Evolutionary conservation across 352 stramenopile species (phyloP), one percentile per base, ranked within the genome.

Genomic region (Plasmopara halstedii): DNA sequence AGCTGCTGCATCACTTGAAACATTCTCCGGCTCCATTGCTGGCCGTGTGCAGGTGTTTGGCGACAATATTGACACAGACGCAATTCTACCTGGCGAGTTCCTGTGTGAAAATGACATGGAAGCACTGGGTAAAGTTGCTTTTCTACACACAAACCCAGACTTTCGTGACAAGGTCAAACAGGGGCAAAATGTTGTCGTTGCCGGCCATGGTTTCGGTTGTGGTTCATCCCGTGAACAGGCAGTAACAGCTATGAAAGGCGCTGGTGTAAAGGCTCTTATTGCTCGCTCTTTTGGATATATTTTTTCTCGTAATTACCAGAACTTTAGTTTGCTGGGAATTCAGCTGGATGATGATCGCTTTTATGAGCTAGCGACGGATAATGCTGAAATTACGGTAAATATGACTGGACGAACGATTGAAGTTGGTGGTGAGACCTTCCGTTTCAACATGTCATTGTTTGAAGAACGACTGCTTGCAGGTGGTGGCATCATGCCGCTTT

Each of bases 41-140:
- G 81, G 81, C 21, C 76, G 74, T 40, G 67, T 74, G 14, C 82
- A 90, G 46, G 74, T 89, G 10, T 93, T 90, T 57, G 79, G 76
- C n/a, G 82, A 93, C 67, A 93, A 93, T 54, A 90, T 93, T 22
- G 80, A 93, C 60, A 93, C 82, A 42, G 82, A 93, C 46, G 82
- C 79, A n/a, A 90, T 93, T 56, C 56, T 93, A 19, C 77, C 82
- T 1, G 81, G 76, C 19, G 76, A 92, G 53, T 90, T 71, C 41
- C 35, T 92, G 55, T 85, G 73, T 22, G 81, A 92, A 53, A 92
- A 90, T 58, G 81, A 92, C 62, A 75, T 92, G 48, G 78, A 88
- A 42, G 75, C 76, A 39, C 66, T 92, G 7, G 81, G 78, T 39
- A 88, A 90, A 58, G 78, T 90, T 1, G 76, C 81, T 6, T 93